Evolutionary conservation across 192 early-diverging fungal species (phyloP).

Genomic region (Entomortierella beljakovae): DNA sequence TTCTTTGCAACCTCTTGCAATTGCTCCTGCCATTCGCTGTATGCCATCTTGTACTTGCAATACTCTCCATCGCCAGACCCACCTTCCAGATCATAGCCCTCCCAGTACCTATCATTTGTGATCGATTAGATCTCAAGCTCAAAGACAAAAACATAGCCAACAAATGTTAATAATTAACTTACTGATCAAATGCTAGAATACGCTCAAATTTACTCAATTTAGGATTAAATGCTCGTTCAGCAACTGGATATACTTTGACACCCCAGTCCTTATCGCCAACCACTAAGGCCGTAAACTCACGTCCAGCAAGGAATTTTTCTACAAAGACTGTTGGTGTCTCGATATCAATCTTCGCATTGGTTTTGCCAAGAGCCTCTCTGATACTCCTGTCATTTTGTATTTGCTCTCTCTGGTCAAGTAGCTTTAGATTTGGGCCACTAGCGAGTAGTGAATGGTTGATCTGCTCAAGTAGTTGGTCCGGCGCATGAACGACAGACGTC

Average conservation of each 20-base stretch:
- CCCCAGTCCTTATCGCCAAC: conserved; percentile 55
- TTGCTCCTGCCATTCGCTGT: conserved; percentile 49
- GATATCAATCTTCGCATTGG: conserved; percentile 23
- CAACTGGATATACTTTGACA: conserved; percentile 55
- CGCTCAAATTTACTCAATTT: conserved; percentile 44
- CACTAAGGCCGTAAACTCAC: conserved; percentile 59
- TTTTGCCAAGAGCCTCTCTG: not conserved
- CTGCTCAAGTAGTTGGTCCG: conserved; percentile 42
- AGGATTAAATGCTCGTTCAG: conserved; percentile 58
- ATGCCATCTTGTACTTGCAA: conserved; percentile 54
- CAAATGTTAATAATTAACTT: conserved; percentile 1
- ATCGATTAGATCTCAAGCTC: too few species aligned
- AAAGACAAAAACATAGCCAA: not conserved
- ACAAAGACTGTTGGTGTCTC: conserved; percentile 56
- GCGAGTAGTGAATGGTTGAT: conserved; percentile 25
- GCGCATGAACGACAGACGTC: conserved; percentile 49
- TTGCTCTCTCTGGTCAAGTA: not conserved
- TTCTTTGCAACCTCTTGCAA: conserved; percentile 54
- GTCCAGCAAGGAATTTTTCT: conserved; percentile 58
- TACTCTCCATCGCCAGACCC: conserved; percentile 33
- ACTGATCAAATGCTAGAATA: conserved; percentile 59
- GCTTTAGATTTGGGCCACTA: conserved; percentile 7
- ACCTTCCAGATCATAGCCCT: conserved; percentile 56
- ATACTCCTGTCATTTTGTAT: not conserved
- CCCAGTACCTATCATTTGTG: conserved; percentile 57